Percentiles rank a stretch among this genome's conserved stretches.
These are phyloP conservation scores for Tarenaya hassleriana DNA, from an alignment of 345 rosid genomes.

Conservation along the genomic window DNA sequence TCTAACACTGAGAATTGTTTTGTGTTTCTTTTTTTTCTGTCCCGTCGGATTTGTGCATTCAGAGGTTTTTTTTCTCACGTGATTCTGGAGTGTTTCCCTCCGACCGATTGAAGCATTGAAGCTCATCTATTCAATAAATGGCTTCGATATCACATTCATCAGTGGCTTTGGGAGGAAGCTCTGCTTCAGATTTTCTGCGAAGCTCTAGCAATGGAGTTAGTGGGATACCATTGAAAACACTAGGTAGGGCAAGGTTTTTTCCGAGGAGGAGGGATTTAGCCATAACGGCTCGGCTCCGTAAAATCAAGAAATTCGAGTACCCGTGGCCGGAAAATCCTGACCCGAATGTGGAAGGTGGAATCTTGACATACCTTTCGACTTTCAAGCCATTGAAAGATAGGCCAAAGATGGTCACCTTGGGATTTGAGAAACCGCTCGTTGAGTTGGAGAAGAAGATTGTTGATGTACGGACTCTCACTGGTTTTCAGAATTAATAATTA, in stretches of 20 bases:
- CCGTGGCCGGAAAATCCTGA: constrained; percentile 96
- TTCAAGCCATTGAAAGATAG: constrained; percentile 72
- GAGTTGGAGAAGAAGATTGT: constrained; percentile 74
- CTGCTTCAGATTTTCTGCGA: constrained; percentile 76
- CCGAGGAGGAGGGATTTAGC: constrained; percentile 27
- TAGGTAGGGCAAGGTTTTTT: constrained; percentile 41
- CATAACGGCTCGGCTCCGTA: constrained; percentile 57
- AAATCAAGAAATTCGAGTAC: constrained; percentile 79
- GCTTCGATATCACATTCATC: constrained; percentile 52
- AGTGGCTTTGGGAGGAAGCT: constrained; percentile 38
- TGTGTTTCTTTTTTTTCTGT: constrained; percentile 6
- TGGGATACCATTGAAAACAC: constrained; percentile 51
- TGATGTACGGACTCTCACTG: constrained; percentile 43
- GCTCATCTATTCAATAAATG: constrained; percentile 35
- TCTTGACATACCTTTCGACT: constrained; percentile 64
- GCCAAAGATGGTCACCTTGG: constrained; percentile 77
- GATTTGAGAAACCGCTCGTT: constrained; percentile 85
- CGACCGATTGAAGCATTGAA: constrained; percentile 18
- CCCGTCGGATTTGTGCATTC: constrained; percentile 2
- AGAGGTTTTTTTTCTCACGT: constrained; percentile 3
- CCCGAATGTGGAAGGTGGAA: constrained; percentile 86
- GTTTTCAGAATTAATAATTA: neutral
- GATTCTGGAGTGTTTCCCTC: constrained; percentile 11
- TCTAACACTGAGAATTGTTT: constrained; percentile 5
- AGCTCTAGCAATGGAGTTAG: constrained; percentile 48